These are phyloP conservation scores for Fragaria vesca DNA, from an alignment of 306 rosid species.

Conservation along the genomic window DNA sequence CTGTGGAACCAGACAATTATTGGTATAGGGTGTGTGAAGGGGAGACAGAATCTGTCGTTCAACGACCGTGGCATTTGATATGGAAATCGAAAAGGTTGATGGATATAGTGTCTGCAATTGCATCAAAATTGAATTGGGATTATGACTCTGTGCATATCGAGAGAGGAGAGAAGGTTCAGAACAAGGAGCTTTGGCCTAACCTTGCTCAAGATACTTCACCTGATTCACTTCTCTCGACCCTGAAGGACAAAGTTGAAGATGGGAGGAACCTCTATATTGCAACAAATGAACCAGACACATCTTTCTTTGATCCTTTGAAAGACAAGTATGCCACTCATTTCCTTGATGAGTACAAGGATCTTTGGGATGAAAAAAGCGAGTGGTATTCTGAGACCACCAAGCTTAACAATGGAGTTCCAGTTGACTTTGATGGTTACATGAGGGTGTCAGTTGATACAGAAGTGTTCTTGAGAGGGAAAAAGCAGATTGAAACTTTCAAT, in stretches of 20 bases:
- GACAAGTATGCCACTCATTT: slow-evolving; percentile 87
- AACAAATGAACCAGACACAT: slow-evolving; percentile 67
- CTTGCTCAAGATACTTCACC: slow-evolving; percentile 88
- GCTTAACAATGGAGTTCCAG: slow-evolving; percentile 67
- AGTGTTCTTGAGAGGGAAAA: slow-evolving; percentile 96
- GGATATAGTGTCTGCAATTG: slow-evolving; percentile 86
- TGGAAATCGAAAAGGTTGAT: slow-evolving; percentile 94
- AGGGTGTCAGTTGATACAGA: slow-evolving; percentile 91
- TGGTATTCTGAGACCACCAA: slow-evolving; percentile 76
- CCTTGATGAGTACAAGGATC: slow-evolving; percentile 85
- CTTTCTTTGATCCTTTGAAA: slow-evolving; percentile 81
- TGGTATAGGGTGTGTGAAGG: slow-evolving; percentile 99
- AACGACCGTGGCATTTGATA: slow-evolving; percentile 91
- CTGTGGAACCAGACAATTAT: slow-evolving; percentile 92
- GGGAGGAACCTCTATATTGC: slow-evolving; percentile 92
- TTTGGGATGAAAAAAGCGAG: slow-evolving; percentile 81
- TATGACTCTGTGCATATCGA: slow-evolving; percentile 86
- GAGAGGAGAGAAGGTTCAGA: slow-evolving; percentile 92
- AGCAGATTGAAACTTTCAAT: slow-evolving; percentile 91
- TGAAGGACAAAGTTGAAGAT: slow-evolving; percentile 68
- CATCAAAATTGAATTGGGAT: slow-evolving; percentile 89
- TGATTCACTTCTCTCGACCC: slow-evolving; percentile 63
- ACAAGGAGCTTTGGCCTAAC: slow-evolving; percentile 95
- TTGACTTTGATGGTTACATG: slow-evolving; percentile 97
- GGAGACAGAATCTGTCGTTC: slow-evolving; percentile 81